These are phyloP conservation scores for Penicillium canariense DNA, from an alignment of 495 filamentous ascomycete genomes.

Conservation along the genomic window DNA sequence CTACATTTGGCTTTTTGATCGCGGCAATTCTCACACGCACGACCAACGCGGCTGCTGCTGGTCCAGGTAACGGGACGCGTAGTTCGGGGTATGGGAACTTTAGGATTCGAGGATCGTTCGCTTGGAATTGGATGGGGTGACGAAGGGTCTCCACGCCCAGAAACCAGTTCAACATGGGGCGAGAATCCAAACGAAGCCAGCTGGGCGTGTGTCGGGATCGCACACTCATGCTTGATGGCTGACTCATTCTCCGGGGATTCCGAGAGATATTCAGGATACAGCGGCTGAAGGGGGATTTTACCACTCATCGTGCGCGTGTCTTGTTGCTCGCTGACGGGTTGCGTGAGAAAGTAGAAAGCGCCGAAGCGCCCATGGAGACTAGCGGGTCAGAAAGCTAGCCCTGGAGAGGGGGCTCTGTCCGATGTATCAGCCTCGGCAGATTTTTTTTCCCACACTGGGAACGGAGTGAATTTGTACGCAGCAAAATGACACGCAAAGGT, in stretches of 20 bases:
- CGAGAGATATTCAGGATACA: conserved; percentile 21
- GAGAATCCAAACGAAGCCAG: conserved; percentile 7
- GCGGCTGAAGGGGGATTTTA: conserved; percentile 19
- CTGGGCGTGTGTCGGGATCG: conserved; percentile 19
- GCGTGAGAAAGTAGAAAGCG: conserved; percentile 7
- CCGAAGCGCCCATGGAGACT: conserved; percentile 2
- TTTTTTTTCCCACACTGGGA: not conserved
- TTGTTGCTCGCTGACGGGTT: not conserved
- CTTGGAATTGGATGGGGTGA: conserved; percentile 7
- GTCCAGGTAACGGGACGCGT: conserved; percentile 26
- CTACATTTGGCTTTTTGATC: conserved; percentile 67
- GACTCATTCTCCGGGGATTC: conserved; percentile 23
- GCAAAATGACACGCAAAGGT: conserved; percentile 11
- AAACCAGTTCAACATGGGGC: conserved; percentile 16
- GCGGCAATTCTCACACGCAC: conserved; percentile 71
- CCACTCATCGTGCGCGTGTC: conserved; percentile 27
- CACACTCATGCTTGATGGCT: conserved; percentile 18
- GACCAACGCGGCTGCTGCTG: conserved; percentile 42
- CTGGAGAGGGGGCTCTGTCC: conserved; percentile 1
- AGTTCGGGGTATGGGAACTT: conserved; percentile 42
- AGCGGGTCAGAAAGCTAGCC: conserved; percentile 8
- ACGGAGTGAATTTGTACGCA: not conserved
- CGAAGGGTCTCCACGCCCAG: conserved; percentile 16
- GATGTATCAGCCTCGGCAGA: not conserved
- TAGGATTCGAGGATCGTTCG: conserved; percentile 28